Conservation (phyloP, 1,284 basidiomycete species). For the Hymenochaete sp. region DNA sequence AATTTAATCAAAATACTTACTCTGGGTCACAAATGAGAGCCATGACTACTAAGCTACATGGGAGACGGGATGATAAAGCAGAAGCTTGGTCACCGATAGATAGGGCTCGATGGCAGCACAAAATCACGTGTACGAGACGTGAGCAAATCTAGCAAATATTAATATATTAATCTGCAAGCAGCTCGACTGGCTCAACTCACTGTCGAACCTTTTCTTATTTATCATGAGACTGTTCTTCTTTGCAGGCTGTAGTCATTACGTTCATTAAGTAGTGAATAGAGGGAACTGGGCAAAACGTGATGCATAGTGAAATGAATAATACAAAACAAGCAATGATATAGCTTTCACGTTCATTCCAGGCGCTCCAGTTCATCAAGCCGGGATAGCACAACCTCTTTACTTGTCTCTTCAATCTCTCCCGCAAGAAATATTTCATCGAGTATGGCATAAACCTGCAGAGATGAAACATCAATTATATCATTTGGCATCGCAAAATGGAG, state of each 20-base stretch:
- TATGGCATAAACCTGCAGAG: slow-evolving; percentile 82
- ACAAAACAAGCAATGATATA: not conserved
- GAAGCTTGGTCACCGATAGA: not conserved
- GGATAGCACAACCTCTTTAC: slow-evolving; percentile 88
- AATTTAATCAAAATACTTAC: slow-evolving; percentile 1
- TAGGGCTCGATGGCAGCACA: no score
- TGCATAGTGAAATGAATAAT: not conserved
- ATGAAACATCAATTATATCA: not conserved
- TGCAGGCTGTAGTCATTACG: no score
- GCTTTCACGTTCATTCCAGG: slow-evolving; percentile 48
- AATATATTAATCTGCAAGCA: no score
- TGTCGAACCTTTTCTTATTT: not conserved
- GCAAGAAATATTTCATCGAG: slow-evolving; percentile 98
- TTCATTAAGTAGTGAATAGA: no score
- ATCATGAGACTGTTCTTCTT: not conserved
- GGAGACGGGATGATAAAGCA: not conserved
- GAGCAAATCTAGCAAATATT: no score
- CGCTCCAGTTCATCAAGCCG: slow-evolving; percentile 88
- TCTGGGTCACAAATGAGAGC: slow-evolving; percentile 18
- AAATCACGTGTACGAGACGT: no score
- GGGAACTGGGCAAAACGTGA: not conserved
- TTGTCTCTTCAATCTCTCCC: slow-evolving; percentile 97
- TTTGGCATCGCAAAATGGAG: slow-evolving; percentile 7
- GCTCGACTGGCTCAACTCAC: no score
- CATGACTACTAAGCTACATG: slow-evolving; percentile 7